A percentile compares a stretch with the other conserved stretches of the same genome.
These are phyloP conservation scores for Stemphylium lycopersici DNA, from an alignment of 2,329 filamentous ascomycete genomes.

Conservation along the genomic window DNA sequence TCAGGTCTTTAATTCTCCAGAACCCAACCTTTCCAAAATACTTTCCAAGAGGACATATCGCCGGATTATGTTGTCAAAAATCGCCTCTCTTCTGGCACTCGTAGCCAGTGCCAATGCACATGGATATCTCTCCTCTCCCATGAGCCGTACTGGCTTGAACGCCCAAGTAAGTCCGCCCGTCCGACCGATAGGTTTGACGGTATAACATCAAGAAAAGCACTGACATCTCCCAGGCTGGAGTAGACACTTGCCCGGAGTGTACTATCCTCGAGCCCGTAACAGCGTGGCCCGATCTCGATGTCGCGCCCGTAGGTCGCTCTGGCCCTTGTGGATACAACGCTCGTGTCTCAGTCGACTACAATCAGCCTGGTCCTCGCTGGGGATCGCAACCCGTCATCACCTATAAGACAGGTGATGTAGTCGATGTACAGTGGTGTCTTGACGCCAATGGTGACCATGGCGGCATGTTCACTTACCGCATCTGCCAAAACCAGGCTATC, in stretches of 20 bases:
- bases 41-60: neutral
- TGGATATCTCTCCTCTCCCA: slow-evolving; percentile 41
- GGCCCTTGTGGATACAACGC: slow-evolving; percentile 46
- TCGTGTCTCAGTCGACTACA: slow-evolving; percentile 44
- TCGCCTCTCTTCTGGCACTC: slow-evolving; percentile 26
- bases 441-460: slow-evolving; percentile 45
- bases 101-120: slow-evolving; percentile 32
- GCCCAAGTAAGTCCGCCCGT: slow-evolving; percentile 27
- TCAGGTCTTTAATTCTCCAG: neutral
- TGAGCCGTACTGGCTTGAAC: slow-evolving; percentile 44
- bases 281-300: slow-evolving; percentile 40
- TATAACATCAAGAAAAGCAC: neutral
- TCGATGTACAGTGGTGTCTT: slow-evolving; percentile 44
- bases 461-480: slow-evolving; percentile 45
- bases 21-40: neutral
- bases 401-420: slow-evolving; percentile 37
- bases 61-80: slow-evolving; percentile 26
- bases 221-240: slow-evolving; percentile 22
- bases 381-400: slow-evolving; percentile 38
- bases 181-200: too few species aligned
- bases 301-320: slow-evolving; percentile 37
- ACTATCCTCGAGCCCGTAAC: slow-evolving; percentile 44
- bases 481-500: slow-evolving; percentile 41
- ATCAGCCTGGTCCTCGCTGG: slow-evolving; percentile 41
- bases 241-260: slow-evolving; percentile 44